These are phyloP conservation scores for Neurospora sp. DNA, from an alignment of 495 filamentous ascomycete species.

Conservation along the genomic window DNA sequence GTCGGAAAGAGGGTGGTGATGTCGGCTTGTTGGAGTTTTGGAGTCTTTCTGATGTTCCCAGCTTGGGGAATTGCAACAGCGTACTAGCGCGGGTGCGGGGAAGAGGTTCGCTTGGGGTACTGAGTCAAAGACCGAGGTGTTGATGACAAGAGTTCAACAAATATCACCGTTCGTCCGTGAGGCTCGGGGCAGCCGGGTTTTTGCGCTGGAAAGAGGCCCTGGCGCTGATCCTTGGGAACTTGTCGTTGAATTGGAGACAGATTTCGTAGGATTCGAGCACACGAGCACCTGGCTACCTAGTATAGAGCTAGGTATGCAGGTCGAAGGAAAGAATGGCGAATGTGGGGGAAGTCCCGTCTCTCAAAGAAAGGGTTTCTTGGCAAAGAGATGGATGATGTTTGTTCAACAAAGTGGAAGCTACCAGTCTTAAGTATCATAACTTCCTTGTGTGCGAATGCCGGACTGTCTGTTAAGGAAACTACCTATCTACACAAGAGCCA, in stretches of 20 bases:
- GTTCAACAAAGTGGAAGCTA: neutral
- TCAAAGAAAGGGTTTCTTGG: neutral
- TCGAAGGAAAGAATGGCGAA: neutral
- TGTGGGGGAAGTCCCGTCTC: neutral
- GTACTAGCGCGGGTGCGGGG: neutral
- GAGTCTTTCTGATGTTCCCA: neutral
- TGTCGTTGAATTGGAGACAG: neutral
- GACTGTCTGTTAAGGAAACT: neutral
- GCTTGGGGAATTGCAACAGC: neutral
- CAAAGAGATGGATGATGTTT: neutral
- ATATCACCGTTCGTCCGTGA: neutral
- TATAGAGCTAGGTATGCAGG: neutral
- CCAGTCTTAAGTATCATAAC: neutral
- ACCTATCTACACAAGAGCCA: neutral
- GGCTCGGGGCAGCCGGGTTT: neutral
- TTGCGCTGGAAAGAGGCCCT: neutral
- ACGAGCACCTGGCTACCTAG: neutral
- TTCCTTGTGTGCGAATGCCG: neutral
- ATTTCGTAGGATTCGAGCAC: neutral
- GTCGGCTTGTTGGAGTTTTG: neutral
- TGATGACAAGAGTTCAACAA: neutral
- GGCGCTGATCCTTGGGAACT: neutral
- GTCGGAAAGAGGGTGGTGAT: neutral
- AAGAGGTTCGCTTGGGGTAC: neutral
- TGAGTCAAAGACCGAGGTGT: neutral